Conservation (phyloP, 2,329 filamentous ascomycete species). For the Polytolypa hystricis region DNA sequence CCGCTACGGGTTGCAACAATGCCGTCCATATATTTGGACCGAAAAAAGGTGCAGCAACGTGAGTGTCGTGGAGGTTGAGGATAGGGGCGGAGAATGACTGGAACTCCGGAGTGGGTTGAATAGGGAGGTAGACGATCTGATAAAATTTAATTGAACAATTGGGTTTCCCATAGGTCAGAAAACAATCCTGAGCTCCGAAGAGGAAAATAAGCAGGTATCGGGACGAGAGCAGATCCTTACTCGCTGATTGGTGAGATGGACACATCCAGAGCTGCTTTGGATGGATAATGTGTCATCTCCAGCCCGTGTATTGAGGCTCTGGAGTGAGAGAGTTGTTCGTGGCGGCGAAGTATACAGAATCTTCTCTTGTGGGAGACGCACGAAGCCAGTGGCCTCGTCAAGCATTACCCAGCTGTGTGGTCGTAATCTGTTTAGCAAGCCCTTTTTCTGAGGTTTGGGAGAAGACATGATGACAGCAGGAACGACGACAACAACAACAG, state of each 20-base stretch:
- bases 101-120: conserved; percentile 54
- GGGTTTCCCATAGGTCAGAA: not conserved
- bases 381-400: conserved; percentile 58
- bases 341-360: conserved; percentile 70
- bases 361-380: conserved; percentile 73
- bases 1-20: conserved; percentile 65
- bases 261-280: conserved; percentile 62
- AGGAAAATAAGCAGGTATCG: too few relatives aligned
- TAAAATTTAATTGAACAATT: not conserved
- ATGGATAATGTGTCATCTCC: conserved; percentile 54
- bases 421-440: conserved; percentile 12
- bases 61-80: conserved; percentile 75
- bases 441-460: conserved; percentile 8
- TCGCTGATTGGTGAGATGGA: conserved; percentile 76
- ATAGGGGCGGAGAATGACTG: conserved; percentile 85
- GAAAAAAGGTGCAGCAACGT: conserved; percentile 80
- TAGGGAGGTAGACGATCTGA: conserved; percentile 79
- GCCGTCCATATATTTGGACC: conserved; percentile 85
- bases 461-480: too few relatives aligned
- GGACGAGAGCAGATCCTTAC: conserved; percentile 40
- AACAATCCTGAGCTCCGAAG: too few relatives aligned
- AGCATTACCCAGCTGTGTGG: conserved; percentile 80
- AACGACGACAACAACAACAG: too few relatives aligned
- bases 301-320: conserved; percentile 56
- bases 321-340: conserved; percentile 64